Evolutionary conservation across 108 stramenopile species (phyloP).

Genomic region (Cylindrotheca fusiformis): DNA sequence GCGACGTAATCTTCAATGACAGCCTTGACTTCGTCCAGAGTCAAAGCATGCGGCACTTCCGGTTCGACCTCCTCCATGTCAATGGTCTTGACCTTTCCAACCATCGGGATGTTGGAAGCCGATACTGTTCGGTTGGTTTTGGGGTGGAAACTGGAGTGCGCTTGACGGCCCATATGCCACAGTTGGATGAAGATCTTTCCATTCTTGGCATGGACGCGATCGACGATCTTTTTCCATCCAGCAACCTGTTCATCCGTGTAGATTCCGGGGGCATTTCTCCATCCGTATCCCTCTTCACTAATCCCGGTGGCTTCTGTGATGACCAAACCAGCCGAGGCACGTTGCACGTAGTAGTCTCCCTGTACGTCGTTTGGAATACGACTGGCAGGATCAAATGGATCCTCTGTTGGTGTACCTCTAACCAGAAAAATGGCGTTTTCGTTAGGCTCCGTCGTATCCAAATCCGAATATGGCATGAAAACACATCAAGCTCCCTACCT

Average conservation of each 20-base stretch:
- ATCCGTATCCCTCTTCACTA: conserved; percentile 48
- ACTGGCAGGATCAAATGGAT: conserved; percentile 23
- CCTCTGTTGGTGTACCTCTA: conserved; percentile 23
- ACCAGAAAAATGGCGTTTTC: too few species aligned
- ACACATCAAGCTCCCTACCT: conserved; percentile 23
- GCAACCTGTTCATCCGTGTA: conserved; percentile 47
- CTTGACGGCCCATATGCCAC: conserved; percentile 66
- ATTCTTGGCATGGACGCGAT: conserved; percentile 53
- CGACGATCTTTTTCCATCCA: conserved; percentile 63
- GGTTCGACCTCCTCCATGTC: conserved; percentile 38
- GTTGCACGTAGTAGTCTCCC: conserved; percentile 57
- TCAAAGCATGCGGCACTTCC: conserved; percentile 46
- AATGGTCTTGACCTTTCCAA: conserved; percentile 26
- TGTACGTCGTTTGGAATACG: conserved; percentile 56
- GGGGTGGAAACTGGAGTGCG: conserved; percentile 48
- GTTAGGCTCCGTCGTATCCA: too few species aligned
- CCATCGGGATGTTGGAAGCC: conserved; percentile 22
- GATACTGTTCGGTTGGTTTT: conserved; percentile 32
- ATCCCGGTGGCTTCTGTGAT: conserved; percentile 64
- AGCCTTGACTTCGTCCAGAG: conserved; percentile 43
- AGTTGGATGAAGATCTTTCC: conserved; percentile 55
- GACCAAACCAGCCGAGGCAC: conserved; percentile 60
- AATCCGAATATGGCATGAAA: background rate
- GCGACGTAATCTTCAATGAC: conserved; percentile 38
- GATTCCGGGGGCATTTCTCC: conserved; percentile 49